Conservation (phyloP, 352 stramenopile species). For the Phytophthora pini region DNA sequence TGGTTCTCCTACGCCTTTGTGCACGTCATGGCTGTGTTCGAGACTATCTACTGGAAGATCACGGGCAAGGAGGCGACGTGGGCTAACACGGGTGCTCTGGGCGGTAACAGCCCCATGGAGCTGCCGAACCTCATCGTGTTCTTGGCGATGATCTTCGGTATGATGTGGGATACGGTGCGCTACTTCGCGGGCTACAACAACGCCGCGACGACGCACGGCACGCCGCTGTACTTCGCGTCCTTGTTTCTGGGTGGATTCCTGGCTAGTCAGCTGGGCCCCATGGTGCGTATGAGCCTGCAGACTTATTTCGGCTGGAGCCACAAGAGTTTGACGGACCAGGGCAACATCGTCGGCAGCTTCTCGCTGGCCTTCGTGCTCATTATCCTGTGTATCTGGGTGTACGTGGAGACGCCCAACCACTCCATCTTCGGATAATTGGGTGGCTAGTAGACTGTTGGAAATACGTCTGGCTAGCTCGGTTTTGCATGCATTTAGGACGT, state of each 20-base stretch:
- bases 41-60: constrained; percentile 81
- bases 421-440: constrained; percentile 43
- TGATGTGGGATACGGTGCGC: constrained; percentile 67
- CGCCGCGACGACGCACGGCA: constrained; percentile 66
- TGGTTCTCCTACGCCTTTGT: constrained; percentile 85
- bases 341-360: constrained; percentile 78
- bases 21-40: constrained; percentile 75
- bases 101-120: constrained; percentile 74
- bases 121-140: constrained; percentile 76
- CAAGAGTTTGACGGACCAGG: constrained; percentile 79
- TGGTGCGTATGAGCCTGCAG: constrained; percentile 78
- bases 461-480: constrained; percentile 33
- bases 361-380: constrained; percentile 71
- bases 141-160: constrained; percentile 65
- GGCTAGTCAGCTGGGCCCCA: constrained; percentile 63
- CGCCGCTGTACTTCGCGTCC: constrained; percentile 67
- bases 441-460: constrained; percentile 26
- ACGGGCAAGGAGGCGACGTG: constrained; percentile 74
- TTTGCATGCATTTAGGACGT: constrained; percentile 42
- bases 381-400: constrained; percentile 79
- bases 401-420: constrained; percentile 74
- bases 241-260: constrained; percentile 70
- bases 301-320: constrained; percentile 83
- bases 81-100: constrained; percentile 70
- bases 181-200: constrained; percentile 82